phyloP scores from a whole-genome alignment of 2,329 filamentous ascomycete species.

The Talaromyces piceae region DNA sequence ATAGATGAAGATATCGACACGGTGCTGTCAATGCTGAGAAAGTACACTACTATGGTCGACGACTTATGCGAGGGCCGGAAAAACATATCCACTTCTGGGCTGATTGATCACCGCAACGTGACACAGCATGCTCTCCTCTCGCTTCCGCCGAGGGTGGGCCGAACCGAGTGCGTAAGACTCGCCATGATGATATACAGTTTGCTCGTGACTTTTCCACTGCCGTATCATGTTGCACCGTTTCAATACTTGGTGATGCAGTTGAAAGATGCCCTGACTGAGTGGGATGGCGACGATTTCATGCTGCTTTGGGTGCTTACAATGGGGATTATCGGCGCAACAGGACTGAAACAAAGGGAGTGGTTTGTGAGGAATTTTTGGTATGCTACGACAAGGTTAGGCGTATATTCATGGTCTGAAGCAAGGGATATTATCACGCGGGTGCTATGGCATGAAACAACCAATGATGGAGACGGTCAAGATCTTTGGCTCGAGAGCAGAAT shows the following conservation, averaged over 20 bases:
- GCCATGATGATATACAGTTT: slow-evolving; percentile 2
- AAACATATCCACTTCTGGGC: not conserved
- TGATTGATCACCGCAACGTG: slow-evolving; percentile 3
- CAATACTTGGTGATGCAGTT: not conserved
- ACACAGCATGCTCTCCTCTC: slow-evolving; percentile 5
- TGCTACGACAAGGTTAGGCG: not conserved
- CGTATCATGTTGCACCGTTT: slow-evolving; percentile 6
- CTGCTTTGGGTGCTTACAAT: not conserved
- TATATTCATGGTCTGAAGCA: not conserved
- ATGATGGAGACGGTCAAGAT: slow-evolving; percentile 1
- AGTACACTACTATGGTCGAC: not conserved
- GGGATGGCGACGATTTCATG: not conserved
- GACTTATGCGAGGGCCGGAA: slow-evolving; percentile 3
- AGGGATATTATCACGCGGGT: not conserved
- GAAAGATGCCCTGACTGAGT: not conserved
- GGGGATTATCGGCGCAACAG: not conserved
- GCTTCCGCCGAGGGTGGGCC: not conserved
- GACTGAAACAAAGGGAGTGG: not conserved
- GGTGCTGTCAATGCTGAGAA: not conserved
- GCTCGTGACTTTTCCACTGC: slow-evolving; percentile 1
- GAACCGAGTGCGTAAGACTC: slow-evolving; percentile 1
- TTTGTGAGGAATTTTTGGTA: slow-evolving; percentile 1
- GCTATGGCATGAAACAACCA: not conserved
- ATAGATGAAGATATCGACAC: not conserved
- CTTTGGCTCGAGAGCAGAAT: slow-evolving; percentile 1